Conservation (phyloP, 2,329 filamentous ascomycete genomes). For the Corynespora cassiicola region DNA sequence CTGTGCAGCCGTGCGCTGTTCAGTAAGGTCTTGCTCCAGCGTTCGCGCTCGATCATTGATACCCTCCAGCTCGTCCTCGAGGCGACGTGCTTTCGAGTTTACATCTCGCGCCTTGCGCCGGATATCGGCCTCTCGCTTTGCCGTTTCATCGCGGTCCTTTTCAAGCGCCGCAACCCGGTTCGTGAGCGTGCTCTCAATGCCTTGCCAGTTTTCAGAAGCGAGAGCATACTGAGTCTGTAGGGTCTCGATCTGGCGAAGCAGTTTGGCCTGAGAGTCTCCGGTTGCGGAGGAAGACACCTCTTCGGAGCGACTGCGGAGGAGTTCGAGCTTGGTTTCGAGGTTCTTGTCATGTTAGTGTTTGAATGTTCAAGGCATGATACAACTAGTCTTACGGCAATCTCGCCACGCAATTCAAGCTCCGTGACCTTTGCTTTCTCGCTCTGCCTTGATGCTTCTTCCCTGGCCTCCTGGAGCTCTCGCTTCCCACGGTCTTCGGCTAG, state of each 20-base stretch:
- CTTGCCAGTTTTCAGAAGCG: conserved; percentile 97
- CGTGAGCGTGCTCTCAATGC: conserved; percentile 86
- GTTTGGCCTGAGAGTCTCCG: conserved; percentile 85
- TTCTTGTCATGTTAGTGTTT: conserved; percentile 53
- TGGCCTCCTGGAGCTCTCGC: conserved; percentile 73
- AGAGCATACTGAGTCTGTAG: conserved; percentile 94
- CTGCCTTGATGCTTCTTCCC: conserved; percentile 75
- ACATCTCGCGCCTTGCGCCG: conserved; percentile 88
- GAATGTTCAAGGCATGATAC: neutral
- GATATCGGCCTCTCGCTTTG: conserved; percentile 83
- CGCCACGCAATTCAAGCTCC: conserved; percentile 81
- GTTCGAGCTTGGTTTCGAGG: conserved; percentile 88
- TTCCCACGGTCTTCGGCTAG: conserved; percentile 73
- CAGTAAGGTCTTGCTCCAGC: conserved; percentile 68
- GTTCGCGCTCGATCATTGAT: conserved; percentile 68
- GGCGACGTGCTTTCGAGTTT: conserved; percentile 70
- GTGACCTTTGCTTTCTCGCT: conserved; percentile 71
- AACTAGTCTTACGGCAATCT: conserved; percentile 61
- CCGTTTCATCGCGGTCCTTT: conserved; percentile 87
- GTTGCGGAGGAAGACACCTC: conserved; percentile 84
- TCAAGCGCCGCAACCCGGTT: conserved; percentile 80
- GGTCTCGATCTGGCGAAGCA: conserved; percentile 92
- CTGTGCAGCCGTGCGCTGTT: conserved; percentile 66
- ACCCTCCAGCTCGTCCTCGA: conserved; percentile 85
- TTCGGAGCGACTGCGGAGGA: conserved; percentile 83